phyloP scores from a whole-genome alignment of 2,329 filamentous ascomycete species.

The Phoma sp. region DNA sequence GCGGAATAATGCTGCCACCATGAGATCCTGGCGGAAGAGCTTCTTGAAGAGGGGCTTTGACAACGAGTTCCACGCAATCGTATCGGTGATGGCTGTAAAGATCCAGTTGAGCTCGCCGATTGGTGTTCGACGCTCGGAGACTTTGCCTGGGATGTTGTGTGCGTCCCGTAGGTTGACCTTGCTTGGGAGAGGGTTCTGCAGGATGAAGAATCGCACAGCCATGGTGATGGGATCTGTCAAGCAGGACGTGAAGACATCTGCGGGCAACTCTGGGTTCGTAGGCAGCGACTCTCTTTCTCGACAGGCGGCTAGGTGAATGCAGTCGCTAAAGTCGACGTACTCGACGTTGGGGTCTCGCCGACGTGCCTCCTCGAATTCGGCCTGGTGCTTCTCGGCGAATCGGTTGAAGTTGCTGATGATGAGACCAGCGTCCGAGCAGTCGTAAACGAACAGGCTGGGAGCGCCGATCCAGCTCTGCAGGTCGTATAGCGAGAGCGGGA shows the following conservation, averaged over 20 bases:
- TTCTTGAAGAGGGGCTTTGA: constrained; percentile 92
- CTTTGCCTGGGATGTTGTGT: constrained; percentile 85
- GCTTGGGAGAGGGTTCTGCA: constrained; percentile 80
- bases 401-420: constrained; percentile 95
- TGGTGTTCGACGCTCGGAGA: constrained; percentile 92
- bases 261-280: constrained; percentile 90
- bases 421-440: constrained; percentile 95
- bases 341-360: constrained; percentile 75
- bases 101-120: constrained; percentile 99
- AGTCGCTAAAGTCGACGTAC: constrained; percentile 75
- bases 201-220: constrained; percentile 92
- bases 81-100: constrained; percentile 98
- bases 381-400: constrained; percentile 93
- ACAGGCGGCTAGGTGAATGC: constrained; percentile 93
- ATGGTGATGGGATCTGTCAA: constrained; percentile 97
- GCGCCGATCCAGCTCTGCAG: constrained; percentile 95
- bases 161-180: constrained; percentile 81
- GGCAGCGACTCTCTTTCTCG: constrained; percentile 89
- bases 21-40: constrained; percentile 94
- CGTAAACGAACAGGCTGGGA: constrained; percentile 95
- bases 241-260: constrained; percentile 95
- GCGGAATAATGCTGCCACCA: constrained; percentile 97
- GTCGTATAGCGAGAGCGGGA: constrained; percentile 94
- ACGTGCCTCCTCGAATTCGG: constrained; percentile 80
- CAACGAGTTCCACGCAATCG: constrained; percentile 96